A percentile compares a stretch with the other conserved stretches of the same genome.
Evolutionary conservation across 83 land plant species (phyloP).

Genomic region (Picea engelmannii): DNA sequence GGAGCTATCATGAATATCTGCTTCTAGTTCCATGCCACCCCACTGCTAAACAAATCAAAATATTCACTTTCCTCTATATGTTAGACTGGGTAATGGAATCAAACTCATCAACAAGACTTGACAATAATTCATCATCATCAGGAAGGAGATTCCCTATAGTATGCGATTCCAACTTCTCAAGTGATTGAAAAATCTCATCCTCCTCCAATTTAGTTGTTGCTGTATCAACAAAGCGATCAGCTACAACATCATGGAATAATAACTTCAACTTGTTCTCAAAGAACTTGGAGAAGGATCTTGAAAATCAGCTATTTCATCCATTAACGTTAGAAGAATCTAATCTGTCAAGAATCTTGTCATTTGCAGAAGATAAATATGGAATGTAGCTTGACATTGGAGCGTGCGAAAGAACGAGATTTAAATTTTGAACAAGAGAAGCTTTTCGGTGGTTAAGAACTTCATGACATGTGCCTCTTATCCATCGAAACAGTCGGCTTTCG

Average conservation of each 20-base stretch:
- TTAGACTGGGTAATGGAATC: too few relatives aligned
- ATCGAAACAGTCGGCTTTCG: too few relatives aligned
- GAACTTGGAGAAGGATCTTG: conserved; percentile 55
- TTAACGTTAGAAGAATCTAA: not conserved
- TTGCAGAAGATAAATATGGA: not conserved
- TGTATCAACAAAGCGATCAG: conserved; percentile 20
- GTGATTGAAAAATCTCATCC: conserved; percentile 47
- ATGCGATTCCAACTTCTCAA: conserved; percentile 73
- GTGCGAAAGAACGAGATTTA: too few relatives aligned
- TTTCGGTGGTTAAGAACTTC: too few relatives aligned
- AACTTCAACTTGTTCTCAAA: conserved; percentile 33
- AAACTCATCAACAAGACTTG: conserved; percentile 59
- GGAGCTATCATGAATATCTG: too few relatives aligned
- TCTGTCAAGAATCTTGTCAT: not conserved
- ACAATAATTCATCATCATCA: conserved; percentile 30
- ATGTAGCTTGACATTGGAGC: too few relatives aligned
- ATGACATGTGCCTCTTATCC: too few relatives aligned
- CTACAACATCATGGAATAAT: not conserved
- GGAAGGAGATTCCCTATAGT: conserved; percentile 89
- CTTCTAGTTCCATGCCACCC: too few relatives aligned
- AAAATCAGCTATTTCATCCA: conserved; percentile 39
- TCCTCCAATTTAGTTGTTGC: conserved; percentile 30
- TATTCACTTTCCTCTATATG: too few relatives aligned
- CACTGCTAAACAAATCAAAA: too few relatives aligned
- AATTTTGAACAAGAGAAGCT: too few relatives aligned